Base-by-base conservation (phyloP, 257 asterid species). In the Linaria vulgaris region DNA sequence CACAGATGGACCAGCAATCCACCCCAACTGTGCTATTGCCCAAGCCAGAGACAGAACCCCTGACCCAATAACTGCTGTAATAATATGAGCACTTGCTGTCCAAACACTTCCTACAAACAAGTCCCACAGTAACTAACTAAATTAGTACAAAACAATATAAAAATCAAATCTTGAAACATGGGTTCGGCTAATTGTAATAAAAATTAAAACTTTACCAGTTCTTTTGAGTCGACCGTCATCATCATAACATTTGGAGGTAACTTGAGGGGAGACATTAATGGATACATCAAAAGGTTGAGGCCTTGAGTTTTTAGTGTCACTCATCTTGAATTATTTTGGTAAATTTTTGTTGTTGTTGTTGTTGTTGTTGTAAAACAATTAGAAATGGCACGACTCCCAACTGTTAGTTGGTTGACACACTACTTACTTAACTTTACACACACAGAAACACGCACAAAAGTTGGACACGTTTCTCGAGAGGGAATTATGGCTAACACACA, bases 71-170 rank as follows among this genome's bases (percentile, higher is more conserved):
- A 76, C 85, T 1, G 85, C 85, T 46, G 85, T 80, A 10, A 80
- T 76, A 17, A 80, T 80, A 46, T 80, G 85, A 37, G 85, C 85
- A 63, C 85, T 80, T 34, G 82, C 80, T 14, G 85, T 76, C 85
- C 85, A 80, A 0, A 80, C 72, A 23, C 31, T 74, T 0, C 85
- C 85, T 80, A 44, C 30, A 48, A 50, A 2, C 41, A 51, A 7
- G 3, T 12, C 37, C 20, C 22, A 17, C 30, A 15, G 25, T 31
- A 20, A 12, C 13, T 11, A 56, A 56, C 25, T 1, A 56, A 15
- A 6, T 30, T 24, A 21, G 38, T 22, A 22, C 38, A 0, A 22
- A 21, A 41, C 12, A 11, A 19, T 30, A 63, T 21, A 34, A 58
- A 16, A 44, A 8, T 34, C 1, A n/a, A 38, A 24, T 19, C 44